Evolutionary conservation across 202 grass and related monocot species (phyloP).

Genomic region (Cymbopogon flexuosus): DNA sequence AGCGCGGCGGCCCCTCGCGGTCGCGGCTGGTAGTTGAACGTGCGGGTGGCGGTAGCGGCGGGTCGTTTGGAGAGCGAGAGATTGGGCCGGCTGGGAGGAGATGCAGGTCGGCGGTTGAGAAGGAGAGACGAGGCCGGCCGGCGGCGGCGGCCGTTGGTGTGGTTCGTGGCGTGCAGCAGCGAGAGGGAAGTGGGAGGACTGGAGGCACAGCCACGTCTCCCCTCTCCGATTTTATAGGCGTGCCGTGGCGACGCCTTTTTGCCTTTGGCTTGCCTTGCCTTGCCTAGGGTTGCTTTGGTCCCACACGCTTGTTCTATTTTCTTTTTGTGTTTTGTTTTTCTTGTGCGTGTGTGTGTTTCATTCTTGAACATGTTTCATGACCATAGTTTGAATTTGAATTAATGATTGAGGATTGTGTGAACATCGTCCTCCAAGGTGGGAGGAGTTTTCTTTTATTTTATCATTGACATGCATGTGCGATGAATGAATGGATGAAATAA

Average conservation of each 20-base stretch:
- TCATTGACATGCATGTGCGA: neutral
- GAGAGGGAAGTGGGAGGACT: too few relatives aligned
- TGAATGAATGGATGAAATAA: too few relatives aligned
- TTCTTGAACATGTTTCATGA: neutral
- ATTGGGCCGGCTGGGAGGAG: too few relatives aligned
- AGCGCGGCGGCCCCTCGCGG: neutral
- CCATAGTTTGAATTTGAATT: too few relatives aligned
- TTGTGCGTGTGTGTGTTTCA: neutral
- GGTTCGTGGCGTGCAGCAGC: neutral
- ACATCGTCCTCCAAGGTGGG: too few relatives aligned
- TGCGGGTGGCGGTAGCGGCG: neutral
- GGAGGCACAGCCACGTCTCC: neutral
- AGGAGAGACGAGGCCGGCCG: neutral
- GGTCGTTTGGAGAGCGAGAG: neutral
- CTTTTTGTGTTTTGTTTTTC: neutral
- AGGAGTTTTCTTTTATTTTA: neutral
- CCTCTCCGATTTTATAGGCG: conserved; percentile 4
- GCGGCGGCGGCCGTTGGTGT: neutral
- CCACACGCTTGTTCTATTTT: neutral
- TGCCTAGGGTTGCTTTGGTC: neutral
- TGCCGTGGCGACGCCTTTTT: neutral
- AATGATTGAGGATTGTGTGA: too few relatives aligned
- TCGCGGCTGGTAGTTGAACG: neutral
- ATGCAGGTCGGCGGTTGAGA: neutral
- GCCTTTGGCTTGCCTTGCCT: neutral